A percentile compares a stretch with the other conserved stretches of the same genome.
phyloP scores from a whole-genome alignment of 495 filamentous ascomycete genomes.

The Pyrenula aspistea region DNA sequence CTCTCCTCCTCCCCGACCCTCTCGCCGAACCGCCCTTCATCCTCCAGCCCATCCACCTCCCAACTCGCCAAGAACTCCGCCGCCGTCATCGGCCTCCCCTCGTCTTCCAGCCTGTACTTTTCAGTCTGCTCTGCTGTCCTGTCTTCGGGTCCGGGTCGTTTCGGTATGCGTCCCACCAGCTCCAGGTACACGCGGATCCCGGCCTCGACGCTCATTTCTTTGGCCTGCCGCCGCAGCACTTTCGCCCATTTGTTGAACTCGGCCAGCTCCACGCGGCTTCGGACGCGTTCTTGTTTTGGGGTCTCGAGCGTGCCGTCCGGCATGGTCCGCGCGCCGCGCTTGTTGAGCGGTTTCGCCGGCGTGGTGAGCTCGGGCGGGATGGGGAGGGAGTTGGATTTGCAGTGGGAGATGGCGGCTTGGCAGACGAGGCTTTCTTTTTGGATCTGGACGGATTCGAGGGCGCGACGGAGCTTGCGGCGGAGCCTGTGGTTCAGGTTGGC shows the following conservation, averaged over 20 bases:
- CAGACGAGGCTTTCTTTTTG: slow-evolving; percentile 13
- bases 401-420: slow-evolving; percentile 8
- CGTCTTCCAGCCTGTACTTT: neutral
- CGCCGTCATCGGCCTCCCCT: neutral
- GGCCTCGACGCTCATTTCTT: slow-evolving; percentile 11
- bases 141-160: neutral
- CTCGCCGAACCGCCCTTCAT: neutral
- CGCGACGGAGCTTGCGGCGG: slow-evolving; percentile 15
- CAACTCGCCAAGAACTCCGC: slow-evolving; percentile 1
- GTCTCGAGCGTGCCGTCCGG: slow-evolving; percentile 12
- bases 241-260: slow-evolving; percentile 11
- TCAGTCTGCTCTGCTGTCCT: neutral
- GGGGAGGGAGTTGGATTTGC: slow-evolving; percentile 1
- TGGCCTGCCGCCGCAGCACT: slow-evolving; percentile 14
- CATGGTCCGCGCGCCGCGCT: slow-evolving; percentile 10
- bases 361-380: slow-evolving; percentile 7
- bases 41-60: neutral
- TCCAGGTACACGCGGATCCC: slow-evolving; percentile 15
- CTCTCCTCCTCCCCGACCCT: neutral
- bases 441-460: slow-evolving; percentile 12
- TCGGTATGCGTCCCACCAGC: slow-evolving; percentile 7
- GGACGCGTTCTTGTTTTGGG: slow-evolving; percentile 13
- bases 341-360: slow-evolving; percentile 7
- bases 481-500: slow-evolving; percentile 15
- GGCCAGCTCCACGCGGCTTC: slow-evolving; percentile 9